phyloP scores from a whole-genome alignment of 1,284 basidiomycete species.

The Ceratobasidium theobromae region DNA sequence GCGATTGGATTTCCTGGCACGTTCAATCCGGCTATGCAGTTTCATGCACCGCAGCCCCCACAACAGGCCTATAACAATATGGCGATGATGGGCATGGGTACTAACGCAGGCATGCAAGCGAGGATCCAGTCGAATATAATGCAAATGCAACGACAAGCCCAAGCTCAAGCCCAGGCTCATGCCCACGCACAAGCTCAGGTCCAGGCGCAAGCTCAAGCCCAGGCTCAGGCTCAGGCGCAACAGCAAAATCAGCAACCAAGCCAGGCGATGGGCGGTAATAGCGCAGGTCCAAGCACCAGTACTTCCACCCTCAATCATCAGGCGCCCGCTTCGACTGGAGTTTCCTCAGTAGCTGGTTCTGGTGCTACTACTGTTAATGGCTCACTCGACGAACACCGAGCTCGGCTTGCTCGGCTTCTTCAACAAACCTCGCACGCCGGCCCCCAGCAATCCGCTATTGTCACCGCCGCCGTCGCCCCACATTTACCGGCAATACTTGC shows the following conservation, averaged over 20 bases:
- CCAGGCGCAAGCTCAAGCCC: background rate
- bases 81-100: constrained; percentile 18
- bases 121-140: background rate
- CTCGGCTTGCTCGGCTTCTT: background rate
- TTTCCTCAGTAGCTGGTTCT: background rate
- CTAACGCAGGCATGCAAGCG: no score
- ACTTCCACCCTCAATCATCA: background rate
- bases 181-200: background rate
- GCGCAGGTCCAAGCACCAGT: constrained; percentile 11
- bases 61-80: constrained; percentile 29
- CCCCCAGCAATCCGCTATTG: background rate
- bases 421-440: background rate
- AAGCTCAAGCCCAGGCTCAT: background rate
- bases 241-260: background rate
- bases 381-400: background rate
- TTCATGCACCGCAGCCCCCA: constrained; percentile 15
- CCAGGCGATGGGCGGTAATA: background rate
- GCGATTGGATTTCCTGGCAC: constrained; percentile 15
- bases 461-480: constrained; percentile 3
- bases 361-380: background rate
- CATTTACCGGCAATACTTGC: constrained; percentile 19
- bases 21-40: constrained; percentile 11
- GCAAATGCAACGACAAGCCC: background rate
- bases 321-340: background rate
- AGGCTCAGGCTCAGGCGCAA: background rate